Percentiles rank a stretch among this genome's conserved stretches.
phyloP scores from a whole-genome alignment of 139 green algal genomes.

The Micromonas commoda region DNA sequence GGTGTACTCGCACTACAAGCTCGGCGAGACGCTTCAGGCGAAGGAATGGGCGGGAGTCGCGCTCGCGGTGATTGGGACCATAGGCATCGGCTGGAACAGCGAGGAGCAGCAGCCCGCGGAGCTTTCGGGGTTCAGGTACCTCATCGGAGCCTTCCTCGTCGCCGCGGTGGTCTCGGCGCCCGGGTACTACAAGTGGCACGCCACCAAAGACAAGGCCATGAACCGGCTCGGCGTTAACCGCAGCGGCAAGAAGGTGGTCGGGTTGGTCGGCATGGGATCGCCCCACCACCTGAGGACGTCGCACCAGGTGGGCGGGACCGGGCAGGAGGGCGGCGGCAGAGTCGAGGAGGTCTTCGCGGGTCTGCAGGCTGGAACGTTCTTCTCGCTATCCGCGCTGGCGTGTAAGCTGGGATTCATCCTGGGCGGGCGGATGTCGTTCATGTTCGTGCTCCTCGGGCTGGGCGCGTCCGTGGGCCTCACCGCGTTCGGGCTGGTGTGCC shows the following conservation, averaged over 20 bases:
- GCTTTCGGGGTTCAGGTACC: no score
- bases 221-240: background rate
- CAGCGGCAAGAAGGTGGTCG: background rate
- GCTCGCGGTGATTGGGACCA: background rate
- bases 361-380: background rate
- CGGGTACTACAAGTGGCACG: background rate
- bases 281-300: background rate
- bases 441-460: background rate
- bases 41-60: background rate
- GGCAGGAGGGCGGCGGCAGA: background rate
- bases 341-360: background rate
- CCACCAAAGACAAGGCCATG: background rate
- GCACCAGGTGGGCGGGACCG: background rate
- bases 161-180: background rate
- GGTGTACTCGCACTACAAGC: background rate
- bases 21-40: background rate
- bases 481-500: background rate
- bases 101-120: background rate
- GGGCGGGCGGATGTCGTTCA: no score
- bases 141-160: background rate
- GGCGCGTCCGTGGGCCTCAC: conserved; percentile 6
- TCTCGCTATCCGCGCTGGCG: background rate
- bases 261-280: background rate
- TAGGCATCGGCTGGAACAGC: background rate
- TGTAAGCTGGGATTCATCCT: background rate